A percentile compares a stretch with the other conserved stretches of the same genome.
These are phyloP conservation scores for Nannochloris sp. DNA, from an alignment of 139 green algal species.

Conservation along the genomic window DNA sequence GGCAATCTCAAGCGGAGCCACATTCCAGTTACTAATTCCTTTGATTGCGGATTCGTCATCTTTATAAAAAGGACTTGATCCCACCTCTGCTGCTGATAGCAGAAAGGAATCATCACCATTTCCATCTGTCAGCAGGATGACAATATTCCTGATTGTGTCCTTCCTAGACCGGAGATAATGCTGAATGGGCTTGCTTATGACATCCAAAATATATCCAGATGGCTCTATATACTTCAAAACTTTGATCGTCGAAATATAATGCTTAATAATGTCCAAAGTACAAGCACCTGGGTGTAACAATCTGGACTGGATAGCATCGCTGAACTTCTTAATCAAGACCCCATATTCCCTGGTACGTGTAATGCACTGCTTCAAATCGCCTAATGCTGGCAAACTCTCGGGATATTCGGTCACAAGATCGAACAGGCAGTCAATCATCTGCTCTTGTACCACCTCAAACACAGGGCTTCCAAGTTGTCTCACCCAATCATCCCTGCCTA, in stretches of 20 bases:
- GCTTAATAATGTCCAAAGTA: slow-evolving; percentile 80
- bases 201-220: slow-evolving; percentile 56
- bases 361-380: slow-evolving; percentile 65
- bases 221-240: slow-evolving; percentile 47
- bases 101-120: slow-evolving; percentile 32
- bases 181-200: slow-evolving; percentile 61
- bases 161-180: slow-evolving; percentile 61
- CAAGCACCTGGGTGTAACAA: slow-evolving; percentile 80
- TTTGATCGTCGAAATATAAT: slow-evolving; percentile 80
- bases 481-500: neutral
- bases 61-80: slow-evolving; percentile 2
- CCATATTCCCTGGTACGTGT: slow-evolving; percentile 47
- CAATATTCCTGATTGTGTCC: slow-evolving; percentile 89
- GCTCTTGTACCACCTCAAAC: slow-evolving; percentile 55
- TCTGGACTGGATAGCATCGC: slow-evolving; percentile 18
- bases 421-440: slow-evolving; percentile 74
- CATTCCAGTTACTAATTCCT: slow-evolving; percentile 28
- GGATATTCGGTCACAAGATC: slow-evolving; percentile 79
- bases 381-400: slow-evolving; percentile 47
- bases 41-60: slow-evolving; percentile 23
- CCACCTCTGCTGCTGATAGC: slow-evolving; percentile 37
- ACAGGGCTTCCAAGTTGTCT: slow-evolving; percentile 13
- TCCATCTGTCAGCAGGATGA: slow-evolving; percentile 84
- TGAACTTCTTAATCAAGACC: slow-evolving; percentile 24
- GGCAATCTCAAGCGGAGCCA: slow-evolving; percentile 14